Conservation (phyloP, 768 basidiomycete genomes). For the Amanita jacksonii region DNA sequence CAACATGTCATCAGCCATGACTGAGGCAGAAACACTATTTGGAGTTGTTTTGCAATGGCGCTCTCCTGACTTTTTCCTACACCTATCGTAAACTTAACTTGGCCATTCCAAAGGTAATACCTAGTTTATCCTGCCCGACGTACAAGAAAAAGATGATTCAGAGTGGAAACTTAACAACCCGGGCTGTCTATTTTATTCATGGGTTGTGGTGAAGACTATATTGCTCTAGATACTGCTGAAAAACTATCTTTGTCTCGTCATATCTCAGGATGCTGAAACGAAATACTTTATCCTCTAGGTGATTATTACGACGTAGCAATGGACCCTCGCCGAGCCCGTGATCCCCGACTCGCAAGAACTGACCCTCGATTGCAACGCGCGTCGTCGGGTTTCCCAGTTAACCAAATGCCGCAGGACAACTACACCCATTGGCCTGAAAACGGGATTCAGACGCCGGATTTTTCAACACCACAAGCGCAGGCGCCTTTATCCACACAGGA, state of each 20-base stretch:
- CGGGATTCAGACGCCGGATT: conserved; percentile 9
- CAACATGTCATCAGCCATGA: neutral
- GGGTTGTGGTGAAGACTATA: conserved; percentile 70
- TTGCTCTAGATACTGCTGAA: conserved; percentile 96
- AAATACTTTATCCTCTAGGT: neutral
- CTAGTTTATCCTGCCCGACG: no score
- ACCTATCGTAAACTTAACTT: no score
- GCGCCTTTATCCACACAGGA: neutral
- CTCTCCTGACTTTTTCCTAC: no score
- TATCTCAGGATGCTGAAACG: neutral
- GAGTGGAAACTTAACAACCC: conserved; percentile 88
- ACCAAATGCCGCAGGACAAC: conserved; percentile 15
- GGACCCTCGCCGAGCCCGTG: conserved; percentile 5
- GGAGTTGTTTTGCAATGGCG: neutral
- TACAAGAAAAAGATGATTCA: conserved; percentile 59
- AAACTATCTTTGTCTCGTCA: conserved; percentile 17
- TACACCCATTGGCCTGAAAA: conserved; percentile 21
- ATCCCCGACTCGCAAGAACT: conserved; percentile 40
- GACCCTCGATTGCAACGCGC: conserved; percentile 55
- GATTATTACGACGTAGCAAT: neutral
- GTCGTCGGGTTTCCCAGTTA: conserved; percentile 29
- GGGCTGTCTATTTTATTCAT: conserved; percentile 22
- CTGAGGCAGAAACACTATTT: neutral
- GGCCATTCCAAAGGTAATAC: no score
- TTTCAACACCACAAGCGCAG: neutral